Base-by-base conservation (phyloP, 805 yeast species). In the Starmera amethionina region DNA sequence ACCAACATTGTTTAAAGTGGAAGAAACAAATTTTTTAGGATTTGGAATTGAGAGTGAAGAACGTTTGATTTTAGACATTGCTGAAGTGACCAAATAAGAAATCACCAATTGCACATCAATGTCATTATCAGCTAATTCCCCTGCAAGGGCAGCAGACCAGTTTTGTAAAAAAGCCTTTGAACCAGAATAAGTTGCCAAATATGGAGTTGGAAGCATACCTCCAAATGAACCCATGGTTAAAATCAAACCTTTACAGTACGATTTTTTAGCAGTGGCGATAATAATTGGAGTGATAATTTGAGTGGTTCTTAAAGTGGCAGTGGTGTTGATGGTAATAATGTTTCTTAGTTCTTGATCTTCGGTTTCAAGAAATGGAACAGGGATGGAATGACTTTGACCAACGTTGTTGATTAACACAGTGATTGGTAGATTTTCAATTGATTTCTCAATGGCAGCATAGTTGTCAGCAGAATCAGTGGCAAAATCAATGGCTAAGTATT, bases 201-300 rank as follows among this genome's bases (percentile, higher is more conserved):
- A 72, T 18, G 98, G 97, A 11, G 96, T 81, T 41, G 98, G 97
- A 36, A 86, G 69, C 50, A 89, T 71, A 4, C 97, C 98, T 40
- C 96, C 95, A 57, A 93, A 90, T 4, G 97, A 90, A 35, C 97
- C 97, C 96, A 93, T 86, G 28, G 93, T 88, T 51, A 93, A 68
- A 44, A 93, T 75, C 53, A 93, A 72, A 32, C 95, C 96, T 46
- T 75, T 73, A n/a, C 61, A 48, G 25, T 61, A 58, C 42, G 68
- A 65, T 33, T 56, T 42, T 19, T 55, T 50, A 34, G 65, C 63
- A 34, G 84, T 73, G 13, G 68, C 63, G 31, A 70, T 59, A 51
- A 93, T 79, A n/a, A 65, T 55, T 36, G 96, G 96, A 5, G 80
- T 69, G 27, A 88, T 74, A n/a, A 75, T 61, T 58, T 84, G 84